Conservation (phyloP, 495 filamentous ascomycete species). For the Tuber brumale region DNA sequence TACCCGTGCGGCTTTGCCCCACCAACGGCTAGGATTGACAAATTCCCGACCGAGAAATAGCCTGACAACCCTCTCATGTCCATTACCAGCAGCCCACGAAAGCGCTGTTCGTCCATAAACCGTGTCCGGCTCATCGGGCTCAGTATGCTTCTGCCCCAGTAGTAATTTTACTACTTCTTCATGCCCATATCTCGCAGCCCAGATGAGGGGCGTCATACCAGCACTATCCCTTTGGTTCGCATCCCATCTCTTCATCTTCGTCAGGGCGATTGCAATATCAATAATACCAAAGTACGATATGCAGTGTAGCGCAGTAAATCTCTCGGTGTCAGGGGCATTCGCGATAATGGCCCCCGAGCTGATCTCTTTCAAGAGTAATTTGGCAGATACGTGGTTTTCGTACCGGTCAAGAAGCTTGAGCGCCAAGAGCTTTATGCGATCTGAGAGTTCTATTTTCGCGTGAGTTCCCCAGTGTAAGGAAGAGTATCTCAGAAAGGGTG, state of each 20-base stretch:
- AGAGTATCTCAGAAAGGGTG: constrained; percentile 2
- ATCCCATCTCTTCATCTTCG: constrained; percentile 1
- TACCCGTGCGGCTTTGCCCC: background rate
- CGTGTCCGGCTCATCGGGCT: background rate
- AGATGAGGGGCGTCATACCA: background rate
- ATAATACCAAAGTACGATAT: background rate
- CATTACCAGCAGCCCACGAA: background rate
- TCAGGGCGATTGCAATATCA: background rate
- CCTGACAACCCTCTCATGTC: background rate
- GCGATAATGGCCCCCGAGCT: background rate
- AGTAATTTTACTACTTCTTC: background rate
- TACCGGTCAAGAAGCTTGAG: constrained; percentile 2
- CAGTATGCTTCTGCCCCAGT: background rate
- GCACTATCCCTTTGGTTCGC: background rate
- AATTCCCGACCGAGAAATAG: background rate
- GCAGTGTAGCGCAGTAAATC: background rate
- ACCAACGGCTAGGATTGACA: background rate
- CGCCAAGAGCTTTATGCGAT: background rate
- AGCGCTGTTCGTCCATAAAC: background rate
- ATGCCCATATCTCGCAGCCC: background rate
- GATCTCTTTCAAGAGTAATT: background rate
- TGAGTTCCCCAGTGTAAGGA: background rate
- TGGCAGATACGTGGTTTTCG: background rate
- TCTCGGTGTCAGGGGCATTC: background rate
- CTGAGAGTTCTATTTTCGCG: background rate